phyloP scores from a whole-genome alignment of 2,329 filamentous ascomycete species.

The Microcyclospora pomicola region DNA sequence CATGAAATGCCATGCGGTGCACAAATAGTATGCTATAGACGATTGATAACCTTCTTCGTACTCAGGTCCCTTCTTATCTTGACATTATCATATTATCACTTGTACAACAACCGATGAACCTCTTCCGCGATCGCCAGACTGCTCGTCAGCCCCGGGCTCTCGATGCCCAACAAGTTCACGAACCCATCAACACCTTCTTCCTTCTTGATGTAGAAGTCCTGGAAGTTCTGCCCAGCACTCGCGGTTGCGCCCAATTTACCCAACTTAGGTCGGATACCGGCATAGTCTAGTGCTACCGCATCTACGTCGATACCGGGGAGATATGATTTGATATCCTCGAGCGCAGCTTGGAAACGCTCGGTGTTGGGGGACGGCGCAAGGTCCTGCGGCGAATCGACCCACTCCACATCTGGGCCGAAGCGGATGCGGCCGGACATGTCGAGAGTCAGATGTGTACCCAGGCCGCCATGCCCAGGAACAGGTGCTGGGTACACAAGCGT shows the following conservation, averaged over 20 bases:
- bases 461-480: slow-evolving; percentile 62
- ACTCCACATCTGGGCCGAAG: slow-evolving; percentile 92
- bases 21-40: too few species aligned
- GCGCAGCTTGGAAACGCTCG: slow-evolving; percentile 48
- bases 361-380: slow-evolving; percentile 47
- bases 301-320: slow-evolving; percentile 57
- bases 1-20: too few species aligned
- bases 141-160: slow-evolving; percentile 84
- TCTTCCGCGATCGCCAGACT: slow-evolving; percentile 71
- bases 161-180: slow-evolving; percentile 82
- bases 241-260: slow-evolving; percentile 45
- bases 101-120: slow-evolving; percentile 47
- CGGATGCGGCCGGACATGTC: slow-evolving; percentile 73
- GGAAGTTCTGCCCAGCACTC: slow-evolving; percentile 47
- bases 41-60: too few species aligned
- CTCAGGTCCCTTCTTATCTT: not conserved
- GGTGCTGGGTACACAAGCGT: slow-evolving; percentile 83
- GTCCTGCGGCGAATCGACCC: slow-evolving; percentile 60
- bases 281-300: slow-evolving; percentile 67
- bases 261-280: slow-evolving; percentile 82
- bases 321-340: slow-evolving; percentile 64
- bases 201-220: slow-evolving; percentile 68
- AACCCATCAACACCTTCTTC: slow-evolving; percentile 67
- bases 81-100: slow-evolving; percentile 2
- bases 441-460: slow-evolving; percentile 87